Conservation (phyloP, 805 yeast genomes). For the Lipomyces japonicus region DNA sequence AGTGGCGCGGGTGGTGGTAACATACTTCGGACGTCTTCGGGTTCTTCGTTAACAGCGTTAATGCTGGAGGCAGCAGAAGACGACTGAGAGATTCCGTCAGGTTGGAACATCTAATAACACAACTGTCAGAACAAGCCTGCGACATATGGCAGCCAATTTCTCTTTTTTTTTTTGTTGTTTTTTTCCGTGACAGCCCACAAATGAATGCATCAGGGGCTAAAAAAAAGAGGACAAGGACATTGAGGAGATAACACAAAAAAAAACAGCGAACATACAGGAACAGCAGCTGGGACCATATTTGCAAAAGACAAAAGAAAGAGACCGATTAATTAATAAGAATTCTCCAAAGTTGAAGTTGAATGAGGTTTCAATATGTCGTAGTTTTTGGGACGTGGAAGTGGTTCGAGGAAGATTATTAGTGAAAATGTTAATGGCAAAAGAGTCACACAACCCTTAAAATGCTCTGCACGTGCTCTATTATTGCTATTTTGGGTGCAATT, state of each 20-base stretch:
- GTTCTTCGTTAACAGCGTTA: slow-evolving; percentile 24
- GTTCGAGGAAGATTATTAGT: too few species aligned
- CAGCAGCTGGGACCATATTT: neutral
- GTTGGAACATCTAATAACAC: slow-evolving; percentile 20
- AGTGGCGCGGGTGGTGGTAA: neutral
- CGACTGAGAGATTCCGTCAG: slow-evolving; percentile 14
- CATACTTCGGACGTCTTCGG: slow-evolving; percentile 32
- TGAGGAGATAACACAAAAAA: neutral
- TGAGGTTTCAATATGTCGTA: too few species aligned
- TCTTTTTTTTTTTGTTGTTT: neutral
- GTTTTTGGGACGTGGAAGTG: too few species aligned
- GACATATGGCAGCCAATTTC: neutral
- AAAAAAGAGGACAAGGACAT: neutral
- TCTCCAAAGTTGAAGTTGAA: too few species aligned
- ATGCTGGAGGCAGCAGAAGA: slow-evolving; percentile 22
- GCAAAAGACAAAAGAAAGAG: too few species aligned
- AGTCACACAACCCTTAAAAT: too few species aligned
- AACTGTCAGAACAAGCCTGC: neutral
- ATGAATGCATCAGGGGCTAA: too few species aligned
- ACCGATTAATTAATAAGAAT: too few species aligned
- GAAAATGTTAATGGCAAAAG: too few species aligned
- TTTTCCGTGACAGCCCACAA: neutral
- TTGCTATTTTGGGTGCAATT: too few species aligned
- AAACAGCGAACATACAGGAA: slow-evolving; percentile 1
- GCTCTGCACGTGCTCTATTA: too few species aligned